Evolutionary conservation across 148 eudicot species (phyloP).

Genomic region (Rhododendron henanense): DNA sequence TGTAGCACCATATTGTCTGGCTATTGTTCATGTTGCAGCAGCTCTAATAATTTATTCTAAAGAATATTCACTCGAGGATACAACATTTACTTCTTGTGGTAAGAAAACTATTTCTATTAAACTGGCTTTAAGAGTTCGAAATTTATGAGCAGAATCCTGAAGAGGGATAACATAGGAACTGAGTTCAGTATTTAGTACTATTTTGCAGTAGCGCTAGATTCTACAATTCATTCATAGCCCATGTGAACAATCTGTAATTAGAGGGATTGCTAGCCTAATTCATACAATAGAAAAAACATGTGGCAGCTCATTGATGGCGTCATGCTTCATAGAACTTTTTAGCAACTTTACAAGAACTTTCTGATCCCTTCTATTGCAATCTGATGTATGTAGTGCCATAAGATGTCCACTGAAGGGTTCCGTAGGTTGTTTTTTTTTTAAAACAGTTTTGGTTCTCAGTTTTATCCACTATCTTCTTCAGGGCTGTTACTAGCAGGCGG

Average conservation of each 20-base stretch:
- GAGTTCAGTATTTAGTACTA: background rate
- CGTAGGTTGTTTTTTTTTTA: background rate
- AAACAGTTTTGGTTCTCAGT: background rate
- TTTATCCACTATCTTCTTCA: slow-evolving; percentile 18
- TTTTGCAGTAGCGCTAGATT: background rate
- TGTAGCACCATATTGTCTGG: slow-evolving; percentile 85
- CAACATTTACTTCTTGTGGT: slow-evolving; percentile 55
- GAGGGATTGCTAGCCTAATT: slow-evolving; percentile 7
- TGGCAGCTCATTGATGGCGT: background rate
- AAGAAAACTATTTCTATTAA: slow-evolving; percentile 24
- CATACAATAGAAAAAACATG: background rate
- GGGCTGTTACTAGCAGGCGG: slow-evolving; percentile 59
- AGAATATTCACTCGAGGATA: slow-evolving; percentile 43
- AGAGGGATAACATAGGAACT: background rate
- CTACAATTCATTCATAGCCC: background rate
- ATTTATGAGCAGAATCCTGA: slow-evolving; percentile 1
- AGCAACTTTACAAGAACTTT: background rate
- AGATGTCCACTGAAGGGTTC: background rate
- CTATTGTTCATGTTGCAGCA: slow-evolving; percentile 76
- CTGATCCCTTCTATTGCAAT: background rate
- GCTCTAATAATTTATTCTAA: slow-evolving; percentile 45
- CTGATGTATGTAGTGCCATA: background rate
- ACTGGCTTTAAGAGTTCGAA: background rate
- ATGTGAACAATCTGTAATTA: background rate
- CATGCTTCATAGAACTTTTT: background rate